Percentiles rank a stretch among this genome's conserved stretches.
phyloP scores from a whole-genome alignment of 2,329 filamentous ascomycete genomes.

The Corinectria fuckeliana region DNA sequence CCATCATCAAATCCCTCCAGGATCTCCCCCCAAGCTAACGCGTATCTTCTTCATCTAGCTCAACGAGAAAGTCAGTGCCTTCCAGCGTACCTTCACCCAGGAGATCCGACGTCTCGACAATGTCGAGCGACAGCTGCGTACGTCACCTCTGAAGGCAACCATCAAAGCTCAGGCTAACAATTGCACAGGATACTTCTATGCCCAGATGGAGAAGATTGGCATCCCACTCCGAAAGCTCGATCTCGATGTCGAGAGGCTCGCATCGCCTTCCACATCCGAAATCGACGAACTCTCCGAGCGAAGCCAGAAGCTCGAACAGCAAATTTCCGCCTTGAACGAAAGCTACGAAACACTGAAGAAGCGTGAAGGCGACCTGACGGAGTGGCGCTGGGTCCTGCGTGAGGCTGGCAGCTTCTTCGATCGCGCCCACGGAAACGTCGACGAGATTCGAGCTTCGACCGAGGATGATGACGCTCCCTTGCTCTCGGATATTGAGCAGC shows the following conservation, averaged over 20 bases:
- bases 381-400: slow-evolving; percentile 97
- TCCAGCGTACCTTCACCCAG: slow-evolving; percentile 96
- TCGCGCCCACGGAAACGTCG: slow-evolving; percentile 91
- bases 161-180: slow-evolving; percentile 39
- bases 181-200: slow-evolving; percentile 81
- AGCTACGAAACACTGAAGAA: slow-evolving; percentile 99
- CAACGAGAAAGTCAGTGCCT: slow-evolving; percentile 90
- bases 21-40: slow-evolving; percentile 27
- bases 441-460: slow-evolving; percentile 91
- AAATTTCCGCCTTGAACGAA: slow-evolving; percentile 90
- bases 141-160: slow-evolving; percentile 48
- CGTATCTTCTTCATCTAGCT: slow-evolving; percentile 61
- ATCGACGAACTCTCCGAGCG: slow-evolving; percentile 96
- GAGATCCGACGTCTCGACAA: slow-evolving; percentile 98
- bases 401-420: slow-evolving; percentile 99
- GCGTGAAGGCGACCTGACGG: slow-evolving; percentile 92
- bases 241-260: slow-evolving; percentile 85
- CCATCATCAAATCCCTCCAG: slow-evolving; percentile 25
- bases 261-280: slow-evolving; percentile 88
- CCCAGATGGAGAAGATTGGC: slow-evolving; percentile 91
- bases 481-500: slow-evolving; percentile 90
- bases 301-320: slow-evolving; percentile 89
- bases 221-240: slow-evolving; percentile 90
- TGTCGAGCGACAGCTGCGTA: slow-evolving; percentile 96
- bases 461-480: slow-evolving; percentile 93